Evolutionary conservation across 2,329 filamentous ascomycete genomes (phyloP).

Genomic region (Epichloe bromicola): DNA sequence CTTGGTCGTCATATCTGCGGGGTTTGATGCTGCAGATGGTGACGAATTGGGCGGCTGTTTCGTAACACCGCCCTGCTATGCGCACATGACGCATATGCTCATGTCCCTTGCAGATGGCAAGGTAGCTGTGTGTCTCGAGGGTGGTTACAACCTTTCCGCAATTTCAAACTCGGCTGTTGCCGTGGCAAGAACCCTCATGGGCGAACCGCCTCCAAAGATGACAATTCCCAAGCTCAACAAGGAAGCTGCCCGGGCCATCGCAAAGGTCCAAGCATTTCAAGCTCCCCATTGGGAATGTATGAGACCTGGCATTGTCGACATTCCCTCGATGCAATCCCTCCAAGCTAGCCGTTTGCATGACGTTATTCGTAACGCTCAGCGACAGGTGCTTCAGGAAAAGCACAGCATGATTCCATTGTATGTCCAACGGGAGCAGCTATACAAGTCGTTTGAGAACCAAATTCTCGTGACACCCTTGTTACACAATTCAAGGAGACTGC

Average conservation of each 20-base stretch:
- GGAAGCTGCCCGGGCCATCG: constrained; percentile 42
- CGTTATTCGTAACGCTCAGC: constrained; percentile 65
- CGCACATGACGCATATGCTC: constrained; percentile 98
- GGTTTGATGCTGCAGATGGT: constrained; percentile 89
- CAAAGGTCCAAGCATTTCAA: constrained; percentile 46
- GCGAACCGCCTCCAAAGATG: constrained; percentile 66
- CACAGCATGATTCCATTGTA: constrained; percentile 69
- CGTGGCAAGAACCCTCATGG: constrained; percentile 87
- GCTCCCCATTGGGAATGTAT: constrained; percentile 80
- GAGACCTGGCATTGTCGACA: constrained; percentile 50
- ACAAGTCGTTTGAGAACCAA: constrained; percentile 72
- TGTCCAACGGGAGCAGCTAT: constrained; percentile 60
- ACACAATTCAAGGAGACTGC: constrained; percentile 49
- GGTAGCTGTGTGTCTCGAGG: constrained; percentile 84
- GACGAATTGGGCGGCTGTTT: constrained; percentile 89
- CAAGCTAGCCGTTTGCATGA: constrained; percentile 59
- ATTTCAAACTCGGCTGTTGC: constrained; percentile 88
- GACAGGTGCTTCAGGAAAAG: constrained; percentile 54
- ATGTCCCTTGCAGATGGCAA: constrained; percentile 89
- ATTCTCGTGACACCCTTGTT: constrained; percentile 69
- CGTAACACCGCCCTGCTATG: constrained; percentile 82
- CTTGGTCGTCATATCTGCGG: constrained; percentile 86
- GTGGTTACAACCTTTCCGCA: constrained; percentile 85
- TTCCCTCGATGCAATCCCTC: constrained; percentile 37
- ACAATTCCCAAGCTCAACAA: constrained; percentile 42